These are phyloP conservation scores for Globisporangium spinosum DNA, from an alignment of 352 stramenopile genomes.

Conservation along the genomic window DNA sequence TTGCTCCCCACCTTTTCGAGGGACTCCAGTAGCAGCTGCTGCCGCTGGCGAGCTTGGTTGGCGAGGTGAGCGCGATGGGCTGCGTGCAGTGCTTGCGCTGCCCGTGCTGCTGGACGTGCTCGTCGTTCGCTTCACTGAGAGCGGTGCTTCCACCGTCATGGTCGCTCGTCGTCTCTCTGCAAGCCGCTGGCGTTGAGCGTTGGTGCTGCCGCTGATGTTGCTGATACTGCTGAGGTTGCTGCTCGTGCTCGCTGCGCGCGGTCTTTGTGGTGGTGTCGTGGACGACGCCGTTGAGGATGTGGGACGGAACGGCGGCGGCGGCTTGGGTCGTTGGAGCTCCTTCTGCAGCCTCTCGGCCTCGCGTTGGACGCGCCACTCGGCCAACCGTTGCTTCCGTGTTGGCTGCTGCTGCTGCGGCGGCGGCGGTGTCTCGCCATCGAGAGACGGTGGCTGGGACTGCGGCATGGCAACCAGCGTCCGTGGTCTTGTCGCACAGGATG, in stretches of 20 bases:
- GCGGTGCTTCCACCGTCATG: background rate
- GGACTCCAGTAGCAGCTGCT: background rate
- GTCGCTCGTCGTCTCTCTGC: constrained; percentile 1
- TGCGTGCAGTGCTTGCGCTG: background rate
- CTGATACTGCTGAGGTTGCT: background rate
- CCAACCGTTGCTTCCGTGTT: constrained; percentile 29
- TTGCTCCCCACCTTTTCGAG: background rate
- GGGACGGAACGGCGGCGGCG: constrained; percentile 11
- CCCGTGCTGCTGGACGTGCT: background rate
- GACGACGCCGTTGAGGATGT: constrained; percentile 1
- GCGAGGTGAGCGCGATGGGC: background rate
- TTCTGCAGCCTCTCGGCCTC: constrained; percentile 4
- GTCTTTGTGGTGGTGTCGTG: background rate
- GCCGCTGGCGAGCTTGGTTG: background rate
- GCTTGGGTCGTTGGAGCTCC: constrained; percentile 9
- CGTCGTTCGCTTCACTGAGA: background rate
- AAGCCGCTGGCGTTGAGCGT: background rate
- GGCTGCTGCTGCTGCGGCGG: background rate
- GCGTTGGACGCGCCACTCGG: constrained; percentile 21
- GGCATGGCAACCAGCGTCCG: background rate
- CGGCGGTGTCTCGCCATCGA: background rate
- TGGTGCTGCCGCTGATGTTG: background rate
- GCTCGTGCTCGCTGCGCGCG: constrained; percentile 7
- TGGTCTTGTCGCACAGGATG: constrained; percentile 1
- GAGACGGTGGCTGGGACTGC: constrained; percentile 13